Percentiles rank a stretch among this genome's conserved stretches.
Evolutionary conservation across 768 basidiomycete genomes (phyloP).

Genomic region (Auriscalpium vulgare): DNA sequence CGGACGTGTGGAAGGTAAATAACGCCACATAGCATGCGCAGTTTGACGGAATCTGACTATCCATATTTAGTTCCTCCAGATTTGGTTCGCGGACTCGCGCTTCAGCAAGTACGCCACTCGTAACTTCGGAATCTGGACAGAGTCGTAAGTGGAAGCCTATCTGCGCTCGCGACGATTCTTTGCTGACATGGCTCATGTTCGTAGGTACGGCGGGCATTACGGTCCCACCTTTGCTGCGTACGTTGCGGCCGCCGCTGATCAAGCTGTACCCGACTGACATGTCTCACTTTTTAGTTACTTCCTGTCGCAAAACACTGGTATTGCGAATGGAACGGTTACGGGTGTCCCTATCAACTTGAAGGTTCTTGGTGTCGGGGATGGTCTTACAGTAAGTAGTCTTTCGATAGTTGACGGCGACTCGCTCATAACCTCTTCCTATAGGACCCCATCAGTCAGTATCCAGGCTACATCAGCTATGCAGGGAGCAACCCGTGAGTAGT

Average conservation of each 20-base stretch:
- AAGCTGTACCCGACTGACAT: neutral
- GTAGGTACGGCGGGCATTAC: constrained; percentile 29
- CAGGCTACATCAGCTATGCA: constrained; percentile 50
- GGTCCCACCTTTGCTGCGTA: constrained; percentile 30
- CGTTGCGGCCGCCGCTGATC: constrained; percentile 3
- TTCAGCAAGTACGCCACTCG: constrained; percentile 39
- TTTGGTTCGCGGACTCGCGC: constrained; percentile 47
- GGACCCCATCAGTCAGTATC: constrained; percentile 42
- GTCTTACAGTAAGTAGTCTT: constrained; percentile 39
- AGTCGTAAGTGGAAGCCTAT: constrained; percentile 28
- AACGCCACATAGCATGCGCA: neutral
- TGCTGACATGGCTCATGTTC: neutral
- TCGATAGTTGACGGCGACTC: neutral
- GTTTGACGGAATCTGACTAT: neutral
- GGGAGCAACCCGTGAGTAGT: constrained; percentile 32
- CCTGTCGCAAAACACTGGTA: constrained; percentile 50
- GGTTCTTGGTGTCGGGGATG: constrained; percentile 55
- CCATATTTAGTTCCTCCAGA: constrained; percentile 39
- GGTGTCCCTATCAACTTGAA: constrained; percentile 52
- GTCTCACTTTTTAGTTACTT: constrained; percentile 29
- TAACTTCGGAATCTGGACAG: constrained; percentile 55
- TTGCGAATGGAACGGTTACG: constrained; percentile 34
- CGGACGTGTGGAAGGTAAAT: constrained; percentile 41
- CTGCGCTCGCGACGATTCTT: too few relatives aligned
- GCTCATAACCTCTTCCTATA: constrained; percentile 12